A percentile compares a stretch with the other conserved stretches of the same genome.
phyloP scores from a whole-genome alignment of 2,329 filamentous ascomycete genomes.

The Aspergillus chevalieri region DNA sequence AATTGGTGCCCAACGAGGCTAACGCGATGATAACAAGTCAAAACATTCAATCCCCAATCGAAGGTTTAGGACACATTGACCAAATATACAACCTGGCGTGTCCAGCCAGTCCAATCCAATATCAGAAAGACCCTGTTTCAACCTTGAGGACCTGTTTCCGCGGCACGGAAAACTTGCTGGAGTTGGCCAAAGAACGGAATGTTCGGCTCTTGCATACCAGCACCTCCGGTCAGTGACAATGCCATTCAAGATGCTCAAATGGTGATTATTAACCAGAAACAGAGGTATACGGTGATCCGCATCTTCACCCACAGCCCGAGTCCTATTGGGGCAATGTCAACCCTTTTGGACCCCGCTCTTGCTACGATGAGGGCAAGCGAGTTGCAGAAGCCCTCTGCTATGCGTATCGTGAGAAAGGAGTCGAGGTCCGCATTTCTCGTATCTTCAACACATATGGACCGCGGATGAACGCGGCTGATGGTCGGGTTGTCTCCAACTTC shows the following conservation, averaged over 20 bases:
- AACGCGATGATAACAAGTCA: slow-evolving; percentile 5
- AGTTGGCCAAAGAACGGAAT: slow-evolving; percentile 21
- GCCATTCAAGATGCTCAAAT: background rate
- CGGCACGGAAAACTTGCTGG: slow-evolving; percentile 27
- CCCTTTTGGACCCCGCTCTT: slow-evolving; percentile 35
- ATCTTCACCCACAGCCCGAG: slow-evolving; percentile 24
- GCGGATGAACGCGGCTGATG: slow-evolving; percentile 24
- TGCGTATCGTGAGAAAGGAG: slow-evolving; percentile 21
- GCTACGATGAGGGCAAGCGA: slow-evolving; percentile 41
- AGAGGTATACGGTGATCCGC: slow-evolving; percentile 27
- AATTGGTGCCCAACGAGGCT: background rate
- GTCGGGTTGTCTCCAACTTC: slow-evolving; percentile 29
- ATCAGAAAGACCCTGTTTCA: slow-evolving; percentile 25
- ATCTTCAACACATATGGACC: slow-evolving; percentile 33
- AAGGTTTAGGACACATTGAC: slow-evolving; percentile 13
- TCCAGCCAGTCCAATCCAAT: slow-evolving; percentile 27
- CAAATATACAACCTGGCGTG: slow-evolving; percentile 30
- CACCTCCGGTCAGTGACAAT: slow-evolving; percentile 18
- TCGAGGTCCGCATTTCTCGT: slow-evolving; percentile 26
- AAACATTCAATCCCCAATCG: slow-evolving; percentile 8
- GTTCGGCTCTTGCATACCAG: slow-evolving; percentile 25
- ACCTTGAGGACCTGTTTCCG: slow-evolving; percentile 27
- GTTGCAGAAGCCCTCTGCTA: slow-evolving; percentile 35
- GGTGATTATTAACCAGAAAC: background rate
- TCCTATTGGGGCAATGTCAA: slow-evolving; percentile 39